Percentiles rank a stretch among this genome's conserved stretches.
Evolutionary conservation across 192 early-diverging fungal genomes (phyloP).

Genomic region (Linderina pennispora): DNA sequence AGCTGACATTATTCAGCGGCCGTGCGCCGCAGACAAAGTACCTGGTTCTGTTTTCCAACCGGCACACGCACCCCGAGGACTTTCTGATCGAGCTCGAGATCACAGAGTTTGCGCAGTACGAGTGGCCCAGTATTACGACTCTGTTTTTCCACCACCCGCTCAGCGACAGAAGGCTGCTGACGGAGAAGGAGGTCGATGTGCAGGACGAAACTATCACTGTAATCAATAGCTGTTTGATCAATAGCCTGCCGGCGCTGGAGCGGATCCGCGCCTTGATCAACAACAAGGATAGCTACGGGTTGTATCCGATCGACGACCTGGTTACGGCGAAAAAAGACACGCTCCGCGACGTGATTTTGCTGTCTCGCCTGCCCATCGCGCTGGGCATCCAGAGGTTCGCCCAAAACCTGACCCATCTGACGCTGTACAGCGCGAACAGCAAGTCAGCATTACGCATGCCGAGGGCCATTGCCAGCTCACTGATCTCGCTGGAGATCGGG

Average conservation of each 20-base stretch:
- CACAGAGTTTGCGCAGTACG: slow-evolving; percentile 15
- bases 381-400: slow-evolving; percentile 8
- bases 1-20: slow-evolving; percentile 31
- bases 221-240: slow-evolving; percentile 11
- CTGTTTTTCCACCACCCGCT: slow-evolving; percentile 27
- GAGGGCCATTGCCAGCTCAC: slow-evolving; percentile 1
- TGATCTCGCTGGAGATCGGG: slow-evolving; percentile 25
- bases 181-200: not conserved
- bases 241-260: slow-evolving; percentile 9
- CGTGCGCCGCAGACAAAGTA: slow-evolving; percentile 26
- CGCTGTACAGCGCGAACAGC: slow-evolving; percentile 1
- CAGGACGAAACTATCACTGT: slow-evolving; percentile 15
- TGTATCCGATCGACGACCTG: slow-evolving; percentile 34
- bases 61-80: not conserved
- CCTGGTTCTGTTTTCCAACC: slow-evolving; percentile 8
- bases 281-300: slow-evolving; percentile 31
- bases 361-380: slow-evolving; percentile 1
- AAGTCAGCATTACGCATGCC: slow-evolving; percentile 1
- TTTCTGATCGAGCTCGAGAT: not conserved
- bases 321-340: slow-evolving; percentile 8
- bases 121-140: slow-evolving; percentile 22
- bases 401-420: slow-evolving; percentile 5
- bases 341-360: slow-evolving; percentile 7
- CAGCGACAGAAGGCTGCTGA: no score
- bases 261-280: slow-evolving; percentile 20